Conservation (phyloP, 345 rosid species). For the Lepidium sativum region DNA sequence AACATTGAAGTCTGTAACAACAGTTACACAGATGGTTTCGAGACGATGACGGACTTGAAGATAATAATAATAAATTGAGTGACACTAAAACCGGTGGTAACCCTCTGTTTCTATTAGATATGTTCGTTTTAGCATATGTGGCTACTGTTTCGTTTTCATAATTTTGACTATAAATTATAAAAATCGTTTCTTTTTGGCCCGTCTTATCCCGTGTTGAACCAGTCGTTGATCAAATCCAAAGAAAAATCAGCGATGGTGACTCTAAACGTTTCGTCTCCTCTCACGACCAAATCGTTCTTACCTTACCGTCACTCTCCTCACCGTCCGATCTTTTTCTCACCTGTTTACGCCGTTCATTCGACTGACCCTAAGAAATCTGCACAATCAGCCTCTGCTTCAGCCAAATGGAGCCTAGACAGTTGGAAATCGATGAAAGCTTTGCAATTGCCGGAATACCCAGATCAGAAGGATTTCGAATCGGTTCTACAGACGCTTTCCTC, state of each 20-base stretch:
- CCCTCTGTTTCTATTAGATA: slow-evolving; percentile 6
- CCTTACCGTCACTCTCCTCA: slow-evolving; percentile 15
- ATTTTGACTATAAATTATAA: not conserved
- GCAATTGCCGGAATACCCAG: slow-evolving; percentile 56
- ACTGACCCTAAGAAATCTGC: slow-evolving; percentile 31
- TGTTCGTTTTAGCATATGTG: not conserved
- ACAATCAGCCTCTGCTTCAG: slow-evolving; percentile 10
- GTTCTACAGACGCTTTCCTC: slow-evolving; percentile 46
- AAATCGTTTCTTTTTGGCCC: not conserved
- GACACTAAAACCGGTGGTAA: slow-evolving; percentile 6
- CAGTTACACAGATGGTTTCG: not conserved
- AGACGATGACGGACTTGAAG: not conserved
- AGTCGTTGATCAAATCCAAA: slow-evolving; percentile 11
- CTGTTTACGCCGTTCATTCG: slow-evolving; percentile 51
- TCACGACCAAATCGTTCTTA: slow-evolving; percentile 29
- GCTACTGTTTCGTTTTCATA: not conserved
- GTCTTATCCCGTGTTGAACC: not conserved
- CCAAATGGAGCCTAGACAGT: slow-evolving; percentile 45
- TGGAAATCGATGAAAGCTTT: slow-evolving; percentile 61
- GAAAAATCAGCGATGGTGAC: slow-evolving; percentile 23
- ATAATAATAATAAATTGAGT: not conserved
- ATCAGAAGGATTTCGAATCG: slow-evolving; percentile 46
- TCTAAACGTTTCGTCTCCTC: slow-evolving; percentile 29
- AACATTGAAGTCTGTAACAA: slow-evolving; percentile 11
- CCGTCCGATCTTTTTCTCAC: slow-evolving; percentile 24